Percentiles rank a stretch among this genome's conserved stretches.
Conservation (phyloP, 2,329 filamentous ascomycete species). For the Gaeumannomyces sp. region DNA sequence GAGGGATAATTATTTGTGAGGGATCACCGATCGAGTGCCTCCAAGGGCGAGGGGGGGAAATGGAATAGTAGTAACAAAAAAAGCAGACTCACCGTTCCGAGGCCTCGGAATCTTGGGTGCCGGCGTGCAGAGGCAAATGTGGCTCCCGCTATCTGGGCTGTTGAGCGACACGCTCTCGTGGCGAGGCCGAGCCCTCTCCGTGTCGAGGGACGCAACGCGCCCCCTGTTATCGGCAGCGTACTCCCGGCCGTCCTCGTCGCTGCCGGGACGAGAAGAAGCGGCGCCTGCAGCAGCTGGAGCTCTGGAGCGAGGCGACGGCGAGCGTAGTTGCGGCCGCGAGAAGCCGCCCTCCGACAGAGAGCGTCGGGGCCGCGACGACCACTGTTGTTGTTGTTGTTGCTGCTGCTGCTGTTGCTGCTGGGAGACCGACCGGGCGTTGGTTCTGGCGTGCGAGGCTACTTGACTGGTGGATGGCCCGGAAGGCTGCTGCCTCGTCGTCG, state of each 20-base stretch:
- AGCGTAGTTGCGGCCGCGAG: not conserved
- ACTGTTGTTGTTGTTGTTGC: conserved; percentile 9
- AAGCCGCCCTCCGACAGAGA: not conserved
- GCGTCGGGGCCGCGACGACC: no score
- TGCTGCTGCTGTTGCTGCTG: conserved; percentile 13
- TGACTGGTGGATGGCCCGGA: not conserved
- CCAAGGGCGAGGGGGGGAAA: conserved; percentile 10
- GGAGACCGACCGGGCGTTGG: conserved; percentile 8
- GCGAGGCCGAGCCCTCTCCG: not conserved
- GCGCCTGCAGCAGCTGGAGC: not conserved
- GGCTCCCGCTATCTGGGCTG: conserved; percentile 25
- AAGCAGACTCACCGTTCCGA: conserved; percentile 46
- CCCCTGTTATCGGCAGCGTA: not conserved
- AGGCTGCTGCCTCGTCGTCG: not conserved
- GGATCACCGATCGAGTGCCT: no score
- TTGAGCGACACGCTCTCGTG: not conserved
- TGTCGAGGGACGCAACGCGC: not conserved
- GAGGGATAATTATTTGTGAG: not conserved
- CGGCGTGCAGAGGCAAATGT: conserved; percentile 51
- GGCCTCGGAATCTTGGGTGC: conserved; percentile 52
- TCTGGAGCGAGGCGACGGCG: not conserved
- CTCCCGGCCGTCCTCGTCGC: not conserved
- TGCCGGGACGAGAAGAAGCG: no score
- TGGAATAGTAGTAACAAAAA: conserved; percentile 9
- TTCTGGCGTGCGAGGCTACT: not conserved